Conservation (phyloP, 1,139 yeast species). For the Saccharomyces hybrid region DNA sequence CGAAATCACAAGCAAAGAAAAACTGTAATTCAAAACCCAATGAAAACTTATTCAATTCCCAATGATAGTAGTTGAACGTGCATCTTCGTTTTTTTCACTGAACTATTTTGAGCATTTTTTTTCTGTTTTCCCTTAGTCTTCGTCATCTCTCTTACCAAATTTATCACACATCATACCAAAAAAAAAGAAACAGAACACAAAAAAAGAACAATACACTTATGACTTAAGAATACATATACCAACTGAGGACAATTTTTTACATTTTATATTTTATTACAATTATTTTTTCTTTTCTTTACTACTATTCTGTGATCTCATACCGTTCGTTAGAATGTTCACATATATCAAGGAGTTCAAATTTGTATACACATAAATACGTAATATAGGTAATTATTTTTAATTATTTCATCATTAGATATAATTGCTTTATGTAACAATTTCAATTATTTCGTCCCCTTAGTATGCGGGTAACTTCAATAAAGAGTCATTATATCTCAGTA, state of each 20-base stretch:
- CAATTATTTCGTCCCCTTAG: too few species aligned
- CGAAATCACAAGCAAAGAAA: conserved; percentile 3
- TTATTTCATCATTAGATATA: not conserved
- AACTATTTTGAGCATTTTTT: not conserved
- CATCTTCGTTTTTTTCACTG: not conserved
- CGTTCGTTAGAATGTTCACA: not conserved
- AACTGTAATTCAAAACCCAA: conserved; percentile 2
- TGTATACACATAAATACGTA: not conserved
- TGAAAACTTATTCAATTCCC: not conserved
- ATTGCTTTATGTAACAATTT: too few species aligned
- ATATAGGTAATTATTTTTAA: not conserved
- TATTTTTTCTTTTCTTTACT: not conserved
- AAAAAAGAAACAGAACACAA: conserved; percentile 2
- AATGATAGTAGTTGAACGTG: not conserved
- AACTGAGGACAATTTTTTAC: not conserved
- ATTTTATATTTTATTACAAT: not conserved
- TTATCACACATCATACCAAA: conserved; percentile 1
- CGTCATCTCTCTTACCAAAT: not conserved
- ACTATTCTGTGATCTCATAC: not conserved
- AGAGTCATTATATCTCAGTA: too few species aligned
- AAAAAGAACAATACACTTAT: conserved; percentile 1
- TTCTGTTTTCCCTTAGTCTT: not conserved
- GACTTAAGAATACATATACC: not conserved
- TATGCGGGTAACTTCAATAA: not conserved
- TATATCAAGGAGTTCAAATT: not conserved